Conservation (phyloP, 768 basidiomycete genomes). For the Termitomyces sp. region DNA sequence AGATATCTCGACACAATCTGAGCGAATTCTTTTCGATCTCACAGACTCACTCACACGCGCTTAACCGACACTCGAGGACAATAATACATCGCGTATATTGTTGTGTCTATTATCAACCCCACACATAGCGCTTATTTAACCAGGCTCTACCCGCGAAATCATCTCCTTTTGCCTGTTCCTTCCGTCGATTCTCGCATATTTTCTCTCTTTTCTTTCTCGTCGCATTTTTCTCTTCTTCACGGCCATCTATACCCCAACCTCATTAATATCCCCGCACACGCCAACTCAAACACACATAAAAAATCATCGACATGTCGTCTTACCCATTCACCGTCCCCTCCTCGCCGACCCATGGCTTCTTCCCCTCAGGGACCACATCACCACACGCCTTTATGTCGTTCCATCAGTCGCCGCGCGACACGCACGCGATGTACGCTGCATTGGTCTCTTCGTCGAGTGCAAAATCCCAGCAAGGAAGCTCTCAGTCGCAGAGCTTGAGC, state of each 20-base stretch:
- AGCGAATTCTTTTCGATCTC: conserved; percentile 4
- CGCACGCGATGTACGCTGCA: conserved; percentile 55
- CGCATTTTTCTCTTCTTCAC: not conserved
- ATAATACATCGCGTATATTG: conserved; percentile 12
- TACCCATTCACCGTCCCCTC: conserved; percentile 41
- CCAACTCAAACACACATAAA: conserved; percentile 4
- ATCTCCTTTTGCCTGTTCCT: not conserved
- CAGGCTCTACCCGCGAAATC: not conserved
- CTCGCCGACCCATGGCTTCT: conserved; percentile 58
- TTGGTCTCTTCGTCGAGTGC: conserved; percentile 26
- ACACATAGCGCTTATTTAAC: not conserved
- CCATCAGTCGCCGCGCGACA: conserved; percentile 59
- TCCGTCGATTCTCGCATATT: conserved; percentile 1
- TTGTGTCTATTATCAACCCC: conserved; percentile 3
- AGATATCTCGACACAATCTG: conserved; percentile 1
- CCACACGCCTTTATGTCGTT: conserved; percentile 56
- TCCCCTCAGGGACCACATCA: conserved; percentile 51
- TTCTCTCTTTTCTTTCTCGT: conserved; percentile 7
- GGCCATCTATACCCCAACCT: not conserved
- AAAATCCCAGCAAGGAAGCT: conserved; percentile 14
- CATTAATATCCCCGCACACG: conserved; percentile 1
- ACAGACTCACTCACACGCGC: not conserved
- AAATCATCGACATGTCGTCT: conserved; percentile 40
- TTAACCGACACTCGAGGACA: conserved; percentile 10
- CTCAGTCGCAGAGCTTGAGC: conserved; percentile 20